Base-by-base conservation (phyloP, 345 rosid species). In the Melastoma malabathricum region DNA sequence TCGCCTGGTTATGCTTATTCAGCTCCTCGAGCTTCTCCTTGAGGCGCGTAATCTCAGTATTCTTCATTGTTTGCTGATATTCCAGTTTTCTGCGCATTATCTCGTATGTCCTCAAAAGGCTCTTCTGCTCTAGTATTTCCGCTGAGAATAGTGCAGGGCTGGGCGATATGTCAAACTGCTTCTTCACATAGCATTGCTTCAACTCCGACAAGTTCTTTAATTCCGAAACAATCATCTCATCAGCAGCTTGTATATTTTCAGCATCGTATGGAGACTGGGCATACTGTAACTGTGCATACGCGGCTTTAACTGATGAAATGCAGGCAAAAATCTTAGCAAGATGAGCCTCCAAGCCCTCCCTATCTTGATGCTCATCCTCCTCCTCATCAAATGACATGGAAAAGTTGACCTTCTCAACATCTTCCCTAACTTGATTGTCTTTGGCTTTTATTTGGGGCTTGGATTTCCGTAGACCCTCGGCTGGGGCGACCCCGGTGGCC, bases 181-280 rank as follows among this genome's bases (percentile, higher is more conserved):
- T 92, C 68, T 80, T 87, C 60, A 74, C 54, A 58, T 63, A 82
- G 58, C 89, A 74, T 48, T 68, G 93, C 78, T 92, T 92, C 68
- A 92, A 47, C 57, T 84, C 89, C 0, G 96, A 84, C 68, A 92
- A 63, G 17, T 64, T 71, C 74, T 79, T 84, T 66, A 92, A 50
- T 59, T 80, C 84, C 0, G 77, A 58, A 8, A 92, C 79, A 0
- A 92, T 59, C 60, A 58, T 59, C 44, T 46, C 62, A 64, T 92
- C 98, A 3, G 98, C 74, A 15, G 70, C 65, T 54, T 82, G 89
- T 48, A 92, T 82, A 58, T 79, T 84, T 15, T 68, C 82, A 2
- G 76, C 75, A 59, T 92, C 86, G 43, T 84, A 92, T 2, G 98
- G 98, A 45, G 93, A 77, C 66, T 92, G 96, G 13, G 87, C 72